These are phyloP conservation scores for Thelonectria blattea DNA, from an alignment of 2,329 filamentous ascomycete species.

Conservation along the genomic window DNA sequence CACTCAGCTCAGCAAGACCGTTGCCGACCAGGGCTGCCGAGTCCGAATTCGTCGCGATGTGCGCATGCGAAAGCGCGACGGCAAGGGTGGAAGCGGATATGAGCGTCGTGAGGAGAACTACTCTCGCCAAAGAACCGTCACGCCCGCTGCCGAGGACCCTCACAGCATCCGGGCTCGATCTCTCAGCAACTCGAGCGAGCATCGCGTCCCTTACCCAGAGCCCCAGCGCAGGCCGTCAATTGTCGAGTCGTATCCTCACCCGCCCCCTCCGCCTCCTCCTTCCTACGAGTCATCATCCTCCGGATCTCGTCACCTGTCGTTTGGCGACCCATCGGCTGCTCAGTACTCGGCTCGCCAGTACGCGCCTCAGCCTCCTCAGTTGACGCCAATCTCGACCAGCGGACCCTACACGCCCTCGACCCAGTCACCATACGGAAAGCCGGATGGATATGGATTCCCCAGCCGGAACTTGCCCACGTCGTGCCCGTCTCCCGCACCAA, in stretches of 20 bases:
- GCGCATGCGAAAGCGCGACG: constrained; percentile 84
- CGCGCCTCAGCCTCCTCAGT: constrained; percentile 44
- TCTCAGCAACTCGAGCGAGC: constrained; percentile 63
- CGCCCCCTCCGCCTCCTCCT: constrained; percentile 46
- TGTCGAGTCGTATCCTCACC: constrained; percentile 50
- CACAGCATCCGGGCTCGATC: constrained; percentile 59
- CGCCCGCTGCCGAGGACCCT: constrained; percentile 43
- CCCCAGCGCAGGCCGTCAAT: constrained; percentile 54
- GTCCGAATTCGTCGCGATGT: constrained; percentile 95
- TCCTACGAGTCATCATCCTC: constrained; percentile 41
- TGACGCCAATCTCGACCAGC: constrained; percentile 44
- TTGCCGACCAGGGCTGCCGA: constrained; percentile 95
- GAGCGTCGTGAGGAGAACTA: constrained; percentile 72
- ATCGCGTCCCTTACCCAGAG: constrained; percentile 51
- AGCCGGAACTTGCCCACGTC: constrained; percentile 39
- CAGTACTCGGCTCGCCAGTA: constrained; percentile 48
- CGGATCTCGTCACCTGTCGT: constrained; percentile 42
- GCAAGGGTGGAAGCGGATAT: constrained; percentile 62
- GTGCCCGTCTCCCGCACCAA: constrained; percentile 40
- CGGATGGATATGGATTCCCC: constrained; percentile 47
- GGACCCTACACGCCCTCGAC: constrained; percentile 44
- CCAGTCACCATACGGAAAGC: constrained; percentile 49
- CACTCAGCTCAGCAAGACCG: constrained; percentile 84
- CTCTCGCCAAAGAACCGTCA: constrained; percentile 44
- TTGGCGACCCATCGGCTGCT: constrained; percentile 42